Conservation (phyloP, 2,329 filamentous ascomycete species). For the Microdochium trichocladiopsis region DNA sequence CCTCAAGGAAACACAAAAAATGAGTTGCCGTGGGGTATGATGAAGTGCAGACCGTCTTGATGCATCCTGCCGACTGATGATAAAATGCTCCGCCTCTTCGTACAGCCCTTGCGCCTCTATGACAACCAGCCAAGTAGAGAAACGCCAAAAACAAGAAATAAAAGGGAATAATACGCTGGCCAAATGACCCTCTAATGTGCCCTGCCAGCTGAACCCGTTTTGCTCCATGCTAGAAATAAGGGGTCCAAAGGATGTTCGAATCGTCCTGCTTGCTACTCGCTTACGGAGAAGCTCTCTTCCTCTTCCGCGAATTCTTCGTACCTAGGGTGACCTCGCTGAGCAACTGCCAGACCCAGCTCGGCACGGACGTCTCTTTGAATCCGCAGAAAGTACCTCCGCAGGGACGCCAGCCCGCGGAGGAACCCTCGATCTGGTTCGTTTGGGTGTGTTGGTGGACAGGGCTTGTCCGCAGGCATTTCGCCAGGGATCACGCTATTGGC, state of each 20-base stretch:
- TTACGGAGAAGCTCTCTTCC: neutral
- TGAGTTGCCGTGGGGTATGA: neutral
- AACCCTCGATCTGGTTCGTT: constrained; percentile 83
- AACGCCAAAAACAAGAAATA: neutral
- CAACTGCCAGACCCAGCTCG: constrained; percentile 36
- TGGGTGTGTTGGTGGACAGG: constrained; percentile 77
- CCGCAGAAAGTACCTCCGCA: constrained; percentile 77
- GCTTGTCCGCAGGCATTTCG: constrained; percentile 54
- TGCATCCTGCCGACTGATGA: neutral
- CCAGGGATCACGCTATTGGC: constrained; percentile 93
- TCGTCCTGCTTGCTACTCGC: neutral
- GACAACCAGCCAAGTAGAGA: no score
- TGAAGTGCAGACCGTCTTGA: neutral
- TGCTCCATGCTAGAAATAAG: neutral
- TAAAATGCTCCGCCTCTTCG: neutral
- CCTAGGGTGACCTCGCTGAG: neutral
- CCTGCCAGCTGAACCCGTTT: neutral
- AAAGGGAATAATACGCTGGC: neutral
- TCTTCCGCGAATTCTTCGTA: neutral
- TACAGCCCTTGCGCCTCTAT: neutral
- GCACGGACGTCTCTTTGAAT: constrained; percentile 72
- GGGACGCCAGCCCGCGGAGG: constrained; percentile 70
- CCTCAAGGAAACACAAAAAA: neutral
- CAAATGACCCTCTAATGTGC: neutral
- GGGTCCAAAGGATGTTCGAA: neutral